phyloP scores from a whole-genome alignment of 192 early-diverging fungal genomes.

The Phycomyces nitens region DNA sequence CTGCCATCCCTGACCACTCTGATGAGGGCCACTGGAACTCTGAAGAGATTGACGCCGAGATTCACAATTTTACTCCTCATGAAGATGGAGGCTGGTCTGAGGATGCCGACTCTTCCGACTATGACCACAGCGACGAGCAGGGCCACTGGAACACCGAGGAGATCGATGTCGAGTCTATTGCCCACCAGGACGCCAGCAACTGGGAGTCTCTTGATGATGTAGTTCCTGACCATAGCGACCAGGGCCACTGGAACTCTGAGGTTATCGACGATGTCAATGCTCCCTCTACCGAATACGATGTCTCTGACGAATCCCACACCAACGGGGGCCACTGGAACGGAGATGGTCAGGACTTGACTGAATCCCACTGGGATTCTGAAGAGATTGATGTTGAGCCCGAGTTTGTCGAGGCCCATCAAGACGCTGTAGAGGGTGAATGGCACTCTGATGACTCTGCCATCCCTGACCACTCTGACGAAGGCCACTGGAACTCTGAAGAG shows the following conservation, averaged over 20 bases:
- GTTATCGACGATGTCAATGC: not conserved
- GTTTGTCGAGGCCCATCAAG: not conserved
- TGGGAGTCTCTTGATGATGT: not conserved
- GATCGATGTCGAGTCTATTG: not conserved
- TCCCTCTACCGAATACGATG: not conserved
- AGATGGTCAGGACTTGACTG: not conserved
- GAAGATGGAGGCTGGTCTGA: no score
- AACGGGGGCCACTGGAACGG: not conserved
- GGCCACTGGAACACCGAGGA: not conserved
- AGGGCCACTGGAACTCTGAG: not conserved
- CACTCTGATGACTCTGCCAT: no score
- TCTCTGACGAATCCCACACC: not conserved
- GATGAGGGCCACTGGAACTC: no score
- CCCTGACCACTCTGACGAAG: no score
- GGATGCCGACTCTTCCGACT: no score
- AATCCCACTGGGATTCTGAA: not conserved
- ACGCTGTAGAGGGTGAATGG: no score
- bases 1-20: no score
- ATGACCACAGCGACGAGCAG: no score
- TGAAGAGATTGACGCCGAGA: no score
- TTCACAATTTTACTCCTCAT: no score
- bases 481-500: no score
- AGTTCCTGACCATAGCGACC: not conserved
- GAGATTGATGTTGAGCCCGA: not conserved
- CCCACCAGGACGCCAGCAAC: not conserved